These are phyloP conservation scores for Lantana camara DNA, from an alignment of 257 asterid genomes.

Conservation along the genomic window DNA sequence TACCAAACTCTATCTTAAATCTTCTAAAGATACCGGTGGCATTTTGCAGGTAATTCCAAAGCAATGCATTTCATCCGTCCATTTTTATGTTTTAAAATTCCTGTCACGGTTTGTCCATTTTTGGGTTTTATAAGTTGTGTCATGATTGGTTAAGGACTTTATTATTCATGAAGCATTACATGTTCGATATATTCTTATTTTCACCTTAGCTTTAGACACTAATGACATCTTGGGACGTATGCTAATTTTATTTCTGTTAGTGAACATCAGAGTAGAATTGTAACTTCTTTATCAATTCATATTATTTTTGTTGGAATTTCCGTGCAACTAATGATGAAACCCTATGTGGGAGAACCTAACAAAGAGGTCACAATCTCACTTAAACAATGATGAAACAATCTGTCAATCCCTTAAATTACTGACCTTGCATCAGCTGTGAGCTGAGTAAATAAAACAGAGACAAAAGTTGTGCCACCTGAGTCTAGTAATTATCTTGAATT, in stretches of 20 bases:
- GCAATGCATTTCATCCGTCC: background rate
- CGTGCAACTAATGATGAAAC: too few relatives aligned
- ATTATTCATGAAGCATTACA: background rate
- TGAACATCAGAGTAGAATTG: background rate
- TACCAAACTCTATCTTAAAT: conserved; percentile 52
- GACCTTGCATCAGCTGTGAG: background rate
- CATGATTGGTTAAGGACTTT: background rate
- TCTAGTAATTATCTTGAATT: background rate
- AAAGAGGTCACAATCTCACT: too few relatives aligned
- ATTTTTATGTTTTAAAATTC: background rate
- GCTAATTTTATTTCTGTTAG: background rate
- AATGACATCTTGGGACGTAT: background rate
- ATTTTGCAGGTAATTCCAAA: conserved; percentile 59
- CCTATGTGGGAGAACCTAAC: too few relatives aligned
- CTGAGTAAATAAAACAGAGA: background rate
- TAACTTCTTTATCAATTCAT: too few relatives aligned
- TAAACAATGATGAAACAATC: background rate
- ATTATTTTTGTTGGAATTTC: too few relatives aligned
- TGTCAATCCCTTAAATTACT: background rate
- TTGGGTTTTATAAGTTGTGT: background rate
- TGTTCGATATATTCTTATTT: background rate
- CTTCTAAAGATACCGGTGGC: conserved; percentile 70
- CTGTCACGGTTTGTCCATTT: too few relatives aligned
- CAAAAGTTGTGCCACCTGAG: background rate
- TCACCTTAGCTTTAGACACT: background rate